Evolutionary conservation across 148 eudicot genomes (phyloP).

Genomic region (Chenopodium quinoa): DNA sequence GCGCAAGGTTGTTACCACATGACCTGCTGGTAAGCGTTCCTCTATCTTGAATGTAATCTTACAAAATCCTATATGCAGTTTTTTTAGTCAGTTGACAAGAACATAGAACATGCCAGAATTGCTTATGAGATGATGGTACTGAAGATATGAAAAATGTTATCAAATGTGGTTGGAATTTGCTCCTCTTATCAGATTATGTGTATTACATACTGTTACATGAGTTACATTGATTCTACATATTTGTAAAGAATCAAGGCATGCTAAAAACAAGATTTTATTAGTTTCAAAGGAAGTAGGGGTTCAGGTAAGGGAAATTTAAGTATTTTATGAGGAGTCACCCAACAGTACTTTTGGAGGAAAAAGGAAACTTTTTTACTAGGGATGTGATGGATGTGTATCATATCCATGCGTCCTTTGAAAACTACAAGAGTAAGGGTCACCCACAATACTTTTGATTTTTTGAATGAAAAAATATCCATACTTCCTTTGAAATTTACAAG

Average conservation of each 20-base stretch:
- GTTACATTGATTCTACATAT: too few relatives aligned
- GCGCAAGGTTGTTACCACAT: slow-evolving; percentile 71
- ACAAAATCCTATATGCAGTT: neutral
- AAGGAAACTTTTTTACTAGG: neutral
- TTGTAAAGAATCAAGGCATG: neutral
- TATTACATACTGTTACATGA: neutral
- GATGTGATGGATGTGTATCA: neutral
- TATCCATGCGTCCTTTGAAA: neutral
- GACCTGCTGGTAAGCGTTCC: slow-evolving; percentile 63
- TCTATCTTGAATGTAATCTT: neutral
- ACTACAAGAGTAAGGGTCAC: neutral
- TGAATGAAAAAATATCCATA: neutral
- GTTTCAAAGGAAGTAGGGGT: neutral
- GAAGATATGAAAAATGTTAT: neutral
- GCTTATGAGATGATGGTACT: neutral
- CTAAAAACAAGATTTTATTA: neutral
- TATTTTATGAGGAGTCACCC: neutral
- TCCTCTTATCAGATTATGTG: neutral
- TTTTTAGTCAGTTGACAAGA: neutral
- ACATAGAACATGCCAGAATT: neutral
- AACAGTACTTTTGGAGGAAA: neutral
- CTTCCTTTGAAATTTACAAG: too few relatives aligned
- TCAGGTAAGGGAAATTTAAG: neutral
- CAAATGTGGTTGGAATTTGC: neutral
- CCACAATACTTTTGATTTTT: too few relatives aligned